A percentile compares a stretch with the other conserved stretches of the same genome.
Evolutionary conservation across 805 yeast genomes (phyloP).

Genomic region (Huiozyma naganishii): DNA sequence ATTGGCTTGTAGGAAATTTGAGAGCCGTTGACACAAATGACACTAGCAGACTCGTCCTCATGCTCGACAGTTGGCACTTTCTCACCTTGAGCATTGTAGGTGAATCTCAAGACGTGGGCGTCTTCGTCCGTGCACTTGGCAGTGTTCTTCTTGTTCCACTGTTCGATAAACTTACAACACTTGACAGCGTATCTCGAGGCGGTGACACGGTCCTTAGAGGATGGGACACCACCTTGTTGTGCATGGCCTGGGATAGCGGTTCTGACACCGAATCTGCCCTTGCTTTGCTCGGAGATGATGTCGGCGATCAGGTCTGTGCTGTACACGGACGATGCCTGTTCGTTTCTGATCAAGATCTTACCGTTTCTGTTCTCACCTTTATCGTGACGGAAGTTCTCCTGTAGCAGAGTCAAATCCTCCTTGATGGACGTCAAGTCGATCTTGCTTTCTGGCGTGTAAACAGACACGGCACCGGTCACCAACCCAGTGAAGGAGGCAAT

Average conservation of each 20-base stretch:
- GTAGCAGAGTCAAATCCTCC: slow-evolving; percentile 62
- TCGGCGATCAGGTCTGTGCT: slow-evolving; percentile 75
- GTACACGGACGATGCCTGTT: slow-evolving; percentile 71
- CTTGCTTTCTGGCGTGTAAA: slow-evolving; percentile 83
- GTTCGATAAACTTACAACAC: slow-evolving; percentile 82
- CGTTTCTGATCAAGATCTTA: slow-evolving; percentile 73
- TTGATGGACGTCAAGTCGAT: slow-evolving; percentile 57
- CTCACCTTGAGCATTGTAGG: slow-evolving; percentile 36
- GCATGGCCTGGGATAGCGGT: slow-evolving; percentile 97
- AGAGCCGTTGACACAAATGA: slow-evolving; percentile 64
- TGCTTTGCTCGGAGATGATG: slow-evolving; percentile 69
- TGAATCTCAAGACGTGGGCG: slow-evolving; percentile 40
- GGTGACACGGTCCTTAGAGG: slow-evolving; percentile 85
- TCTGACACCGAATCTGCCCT: slow-evolving; percentile 73
- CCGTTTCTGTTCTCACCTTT: slow-evolving; percentile 77
- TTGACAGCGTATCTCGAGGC: slow-evolving; percentile 85
- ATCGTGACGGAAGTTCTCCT: slow-evolving; percentile 59
- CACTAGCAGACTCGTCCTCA: slow-evolving; percentile 40
- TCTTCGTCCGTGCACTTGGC: slow-evolving; percentile 27
- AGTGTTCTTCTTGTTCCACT: slow-evolving; percentile 34
- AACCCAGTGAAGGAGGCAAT: slow-evolving; percentile 79
- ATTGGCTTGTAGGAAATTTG: slow-evolving; percentile 48
- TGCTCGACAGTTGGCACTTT: slow-evolving; percentile 36
- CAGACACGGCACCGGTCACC: slow-evolving; percentile 83
- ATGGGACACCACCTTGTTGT: slow-evolving; percentile 94